Conservation (phyloP, 2,329 filamentous ascomycete species). For the Penicillium sp. region DNA sequence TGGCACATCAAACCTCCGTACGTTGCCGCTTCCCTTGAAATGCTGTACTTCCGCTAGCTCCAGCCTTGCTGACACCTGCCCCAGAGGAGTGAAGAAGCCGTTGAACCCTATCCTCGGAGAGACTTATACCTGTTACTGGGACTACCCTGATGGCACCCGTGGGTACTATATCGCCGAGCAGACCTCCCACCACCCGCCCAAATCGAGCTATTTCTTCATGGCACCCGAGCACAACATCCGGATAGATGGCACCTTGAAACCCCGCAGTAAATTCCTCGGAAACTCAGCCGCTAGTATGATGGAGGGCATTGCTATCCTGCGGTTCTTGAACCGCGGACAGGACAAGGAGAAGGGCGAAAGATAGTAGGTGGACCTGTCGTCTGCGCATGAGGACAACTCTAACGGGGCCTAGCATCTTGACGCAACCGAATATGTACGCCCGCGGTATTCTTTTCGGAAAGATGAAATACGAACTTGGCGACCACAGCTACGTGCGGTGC, state of each 20-base stretch:
- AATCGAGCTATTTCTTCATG: conserved; percentile 99
- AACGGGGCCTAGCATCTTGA: conserved; percentile 59
- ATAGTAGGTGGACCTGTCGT: conserved; percentile 59
- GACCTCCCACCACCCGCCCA: conserved; percentile 94
- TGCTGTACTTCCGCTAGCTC: too few relatives aligned
- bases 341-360: conserved; percentile 59
- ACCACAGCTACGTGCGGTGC: conserved; percentile 86
- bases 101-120: conserved; percentile 94
- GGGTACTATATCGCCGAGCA: conserved; percentile 97
- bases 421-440: conserved; percentile 98
- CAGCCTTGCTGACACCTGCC: conserved; percentile 6
- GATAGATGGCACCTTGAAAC: conserved; percentile 91
- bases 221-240: conserved; percentile 86
- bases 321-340: conserved; percentile 70
- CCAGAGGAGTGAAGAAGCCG: conserved; percentile 92
- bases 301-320: conserved; percentile 87
- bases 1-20: conserved; percentile 98
- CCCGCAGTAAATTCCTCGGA: conserved; percentile 85
- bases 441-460: conserved; percentile 94
- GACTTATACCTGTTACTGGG: conserved; percentile 91
- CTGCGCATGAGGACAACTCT: too few relatives aligned
- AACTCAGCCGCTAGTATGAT: conserved; percentile 97
- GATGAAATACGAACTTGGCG: conserved; percentile 98
- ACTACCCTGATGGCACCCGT: conserved; percentile 70
- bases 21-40: conserved; percentile 25